Evolutionary conservation across 129 eudicot genomes (phyloP).

Genomic region (Rutidosis leptorrhynchoides): DNA sequence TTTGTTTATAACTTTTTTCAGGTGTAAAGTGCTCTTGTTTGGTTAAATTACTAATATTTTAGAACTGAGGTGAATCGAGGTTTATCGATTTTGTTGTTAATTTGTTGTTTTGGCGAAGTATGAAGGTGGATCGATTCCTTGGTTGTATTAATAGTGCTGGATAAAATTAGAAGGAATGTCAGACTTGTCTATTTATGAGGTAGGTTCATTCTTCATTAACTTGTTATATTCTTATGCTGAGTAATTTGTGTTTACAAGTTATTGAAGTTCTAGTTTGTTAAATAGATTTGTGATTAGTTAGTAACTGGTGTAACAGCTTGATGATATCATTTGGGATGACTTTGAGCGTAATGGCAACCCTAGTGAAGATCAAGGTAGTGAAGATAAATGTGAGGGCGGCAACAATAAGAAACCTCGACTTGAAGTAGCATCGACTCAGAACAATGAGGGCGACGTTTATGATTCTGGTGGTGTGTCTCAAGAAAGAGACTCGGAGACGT

Average conservation of each 20-base stretch:
- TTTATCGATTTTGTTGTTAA: not conserved
- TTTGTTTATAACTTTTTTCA: not conserved
- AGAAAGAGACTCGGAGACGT: conserved; percentile 20
- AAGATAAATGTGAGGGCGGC: conserved; percentile 36
- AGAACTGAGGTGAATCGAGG: conserved; percentile 27
- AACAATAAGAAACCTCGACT: conserved; percentile 51
- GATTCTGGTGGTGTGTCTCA: conserved; percentile 27
- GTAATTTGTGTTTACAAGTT: not conserved
- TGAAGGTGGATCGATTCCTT: conserved; percentile 37
- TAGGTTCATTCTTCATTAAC: conserved; percentile 21
- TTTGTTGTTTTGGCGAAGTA: conserved; percentile 27
- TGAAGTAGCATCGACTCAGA: conserved; percentile 40
- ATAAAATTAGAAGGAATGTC: conserved; percentile 67
- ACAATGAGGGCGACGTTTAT: conserved; percentile 28
- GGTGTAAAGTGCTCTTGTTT: conserved; percentile 19
- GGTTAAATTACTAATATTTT: conserved; percentile 21
- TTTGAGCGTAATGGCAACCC: conserved; percentile 51
- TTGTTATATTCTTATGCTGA: not conserved
- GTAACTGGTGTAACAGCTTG: conserved; percentile 59
- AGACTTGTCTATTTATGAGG: conserved; percentile 70
- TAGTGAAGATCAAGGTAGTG: conserved; percentile 27
- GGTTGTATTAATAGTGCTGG: conserved; percentile 48
- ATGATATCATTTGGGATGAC: conserved; percentile 79
- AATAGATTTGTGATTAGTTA: not conserved
- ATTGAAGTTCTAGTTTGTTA: not conserved